Percentiles rank a stretch among this genome's conserved stretches.
Evolutionary conservation across 352 stramenopile genomes (phyloP).

Genomic region (Pythium scleroteichum): DNA sequence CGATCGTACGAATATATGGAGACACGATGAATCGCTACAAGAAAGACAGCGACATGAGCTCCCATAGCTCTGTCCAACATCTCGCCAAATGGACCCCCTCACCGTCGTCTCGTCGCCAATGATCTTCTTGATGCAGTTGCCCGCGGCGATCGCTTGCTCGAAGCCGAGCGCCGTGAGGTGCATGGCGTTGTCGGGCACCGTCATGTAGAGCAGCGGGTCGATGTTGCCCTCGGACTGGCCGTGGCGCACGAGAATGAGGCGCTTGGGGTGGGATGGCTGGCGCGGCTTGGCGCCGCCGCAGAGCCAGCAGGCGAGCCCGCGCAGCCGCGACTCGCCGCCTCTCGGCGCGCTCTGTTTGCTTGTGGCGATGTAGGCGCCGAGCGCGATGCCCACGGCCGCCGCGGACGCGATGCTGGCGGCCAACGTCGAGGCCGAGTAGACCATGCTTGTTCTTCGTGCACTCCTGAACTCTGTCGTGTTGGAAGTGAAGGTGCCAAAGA

Average conservation of each 20-base stretch:
- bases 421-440: conserved; percentile 49
- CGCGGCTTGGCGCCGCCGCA: conserved; percentile 34
- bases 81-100: not conserved
- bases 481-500: conserved; percentile 23
- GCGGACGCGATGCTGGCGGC: conserved; percentile 46
- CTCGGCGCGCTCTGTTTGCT: not conserved
- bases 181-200: conserved; percentile 83
- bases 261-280: conserved; percentile 47
- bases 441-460: conserved; percentile 31
- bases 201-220: conserved; percentile 71
- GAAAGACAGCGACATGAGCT: not conserved
- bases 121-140: conserved; percentile 72
- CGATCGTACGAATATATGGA: conserved; percentile 83
- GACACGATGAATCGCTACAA: conserved; percentile 81
- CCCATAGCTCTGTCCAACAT: not conserved
- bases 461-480: not conserved
- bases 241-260: conserved; percentile 84
- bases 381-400: conserved; percentile 39
- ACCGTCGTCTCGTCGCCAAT: conserved; percentile 55
- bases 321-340: not conserved
- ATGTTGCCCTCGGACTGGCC: conserved; percentile 87
- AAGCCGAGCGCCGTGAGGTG: conserved; percentile 80
- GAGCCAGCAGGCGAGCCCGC: conserved; percentile 20
- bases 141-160: conserved; percentile 67
- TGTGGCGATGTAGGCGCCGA: conserved; percentile 36